phyloP scores from a whole-genome alignment of 2,329 filamentous ascomycete genomes.

The Blumeria hordei region DNA sequence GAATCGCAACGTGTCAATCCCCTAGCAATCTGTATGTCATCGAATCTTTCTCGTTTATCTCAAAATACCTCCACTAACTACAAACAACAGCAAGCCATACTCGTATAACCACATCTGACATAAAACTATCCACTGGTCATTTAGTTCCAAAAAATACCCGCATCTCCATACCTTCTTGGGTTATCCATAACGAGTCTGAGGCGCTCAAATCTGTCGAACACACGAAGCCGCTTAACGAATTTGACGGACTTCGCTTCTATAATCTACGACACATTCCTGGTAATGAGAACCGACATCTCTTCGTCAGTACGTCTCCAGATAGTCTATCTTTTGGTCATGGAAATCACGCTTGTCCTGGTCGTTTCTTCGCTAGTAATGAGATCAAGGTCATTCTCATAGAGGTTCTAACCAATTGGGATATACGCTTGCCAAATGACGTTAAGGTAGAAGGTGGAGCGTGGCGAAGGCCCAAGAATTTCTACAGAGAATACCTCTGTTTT shows the following conservation, averaged over 20 bases:
- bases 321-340: slow-evolving; percentile 18
- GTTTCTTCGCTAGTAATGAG: slow-evolving; percentile 19
- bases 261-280: slow-evolving; percentile 6
- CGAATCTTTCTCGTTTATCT: not conserved
- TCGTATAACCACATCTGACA: not conserved
- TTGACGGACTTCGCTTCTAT: slow-evolving; percentile 6
- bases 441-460: slow-evolving; percentile 26
- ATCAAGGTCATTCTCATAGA: slow-evolving; percentile 16
- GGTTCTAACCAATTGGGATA: slow-evolving; percentile 16
- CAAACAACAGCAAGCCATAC: not conserved
- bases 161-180: not conserved
- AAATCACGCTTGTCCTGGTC: slow-evolving; percentile 20
- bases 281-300: slow-evolving; percentile 13
- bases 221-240: not conserved
- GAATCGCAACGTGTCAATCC: slow-evolving; percentile 1
- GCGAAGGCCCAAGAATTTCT: not conserved
- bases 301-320: slow-evolving; percentile 15
- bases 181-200: not conserved
- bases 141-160: not conserved
- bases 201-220: not conserved
- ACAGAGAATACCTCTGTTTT: not conserved
- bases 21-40: not conserved
- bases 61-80: not conserved
- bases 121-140: not conserved
- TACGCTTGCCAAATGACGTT: slow-evolving; percentile 3